Evolutionary conservation across 129 eudicot species (phyloP), one percentile per base, ranked within the genome.

Genomic region (Pulicaria dysenterica): DNA sequence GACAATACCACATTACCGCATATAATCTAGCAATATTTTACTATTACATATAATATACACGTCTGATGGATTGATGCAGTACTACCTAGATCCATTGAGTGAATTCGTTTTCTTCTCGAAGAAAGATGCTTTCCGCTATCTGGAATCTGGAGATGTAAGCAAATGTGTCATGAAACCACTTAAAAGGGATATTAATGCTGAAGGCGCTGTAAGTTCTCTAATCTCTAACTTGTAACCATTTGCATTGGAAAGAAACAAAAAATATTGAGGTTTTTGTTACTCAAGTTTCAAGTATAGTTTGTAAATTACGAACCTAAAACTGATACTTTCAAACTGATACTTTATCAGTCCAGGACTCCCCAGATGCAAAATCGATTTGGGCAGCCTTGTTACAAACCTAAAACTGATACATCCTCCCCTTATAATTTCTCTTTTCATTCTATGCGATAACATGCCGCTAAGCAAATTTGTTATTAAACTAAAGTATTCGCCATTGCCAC

Each of bases 81-180:
- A 34, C 54, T 91, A 76, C 81, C 54, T 62, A 4, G 86, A 91
- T 59, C 95, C 97, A 15, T 81, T 68, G 14, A 82, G 80, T 72
- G 88, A 85, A 5, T 88, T 85, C n/a, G 77, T 47, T n/a, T 90
- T 90, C 68, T 85, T 79, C 73, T 90, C 96, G 36, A 83, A 85
- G 76, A 40, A 8, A 63, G 95, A 91, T 72, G 97, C 81, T 42
- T 73, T 87, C 58, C 89, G 95, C 41, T 91, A 87, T 82, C 62
- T 91, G 76, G 83, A 88, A 58, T 77, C 91, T 10, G 89, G 91
- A 72, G 87, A 85, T 51, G 62, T 91, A n/a, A 76, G 39, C 41
- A 74, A 31, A n/a, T 86, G 93, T 62, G 85, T 72, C 19, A 55
- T 64, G 42, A 82, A 58, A 76, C 93, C 95, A 69, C 64, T 41